Base-by-base conservation (phyloP, 1,284 basidiomycete genomes). In the Austropuccinia psidii region DNA sequence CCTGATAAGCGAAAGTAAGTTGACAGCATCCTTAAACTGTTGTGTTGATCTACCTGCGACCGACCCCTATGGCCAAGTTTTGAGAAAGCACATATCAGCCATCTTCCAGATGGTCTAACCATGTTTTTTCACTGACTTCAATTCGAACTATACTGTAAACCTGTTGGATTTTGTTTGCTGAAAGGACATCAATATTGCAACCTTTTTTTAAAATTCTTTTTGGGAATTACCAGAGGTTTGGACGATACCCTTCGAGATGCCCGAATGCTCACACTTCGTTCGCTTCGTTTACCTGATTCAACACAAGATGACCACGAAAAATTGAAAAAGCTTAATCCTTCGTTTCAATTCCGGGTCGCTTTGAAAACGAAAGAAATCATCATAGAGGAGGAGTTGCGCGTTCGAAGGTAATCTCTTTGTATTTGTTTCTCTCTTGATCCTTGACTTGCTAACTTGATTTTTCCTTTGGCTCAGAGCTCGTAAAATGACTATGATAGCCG, bases 401-500 rank as follows among this genome's bases (percentile, higher is more conserved):
- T 70, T 5, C 68, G 68, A 31, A 70, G 68, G 68, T 70, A 11
- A 15, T 27, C 33, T 24, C 1, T n/a, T 11, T 27, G 29, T 33
- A 33, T 47, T 50, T 24, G 6, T 31, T 33, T 17, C 1, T 27
- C 13, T 43, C 6, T 5, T 13, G 8, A 7, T 39, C 8, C 19
- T 39, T 37, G 13, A 8, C 21, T 35, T 17, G 33, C 57, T 2
- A 33, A 2, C 35, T 60, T 37, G 13, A 9, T 33, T 33, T 11
- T 57, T 62, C 19, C 9, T 43, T 8, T 4, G 60, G 6, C 45
- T 11, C 47, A 70, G 68, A 54, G 68, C 68, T 29, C 27, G 68
- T 0, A 70, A 70, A 39, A 70, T 70, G 68, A 70, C 68, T n/a
- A 70, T 70, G 68, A 70, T 70, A 29, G 68, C 68, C 31, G 68